Evolutionary conservation across 1,139 yeast genomes (phyloP).

Genomic region (Yamadazyma triangularis): DNA sequence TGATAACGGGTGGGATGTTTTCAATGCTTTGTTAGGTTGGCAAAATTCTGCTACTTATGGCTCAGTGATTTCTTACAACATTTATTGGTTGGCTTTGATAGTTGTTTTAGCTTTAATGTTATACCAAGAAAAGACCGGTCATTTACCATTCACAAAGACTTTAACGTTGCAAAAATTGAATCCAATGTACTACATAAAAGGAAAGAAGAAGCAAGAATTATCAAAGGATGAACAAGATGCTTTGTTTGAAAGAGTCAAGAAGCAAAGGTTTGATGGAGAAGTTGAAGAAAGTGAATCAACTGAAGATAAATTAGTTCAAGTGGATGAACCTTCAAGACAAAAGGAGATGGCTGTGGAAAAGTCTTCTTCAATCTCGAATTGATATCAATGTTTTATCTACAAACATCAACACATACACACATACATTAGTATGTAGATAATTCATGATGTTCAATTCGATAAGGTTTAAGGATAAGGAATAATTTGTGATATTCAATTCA

Average conservation of each 20-base stretch:
- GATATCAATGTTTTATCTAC: too few species aligned
- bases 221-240: conserved; percentile 48
- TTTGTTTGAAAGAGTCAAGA: conserved; percentile 44
- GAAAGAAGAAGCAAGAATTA: conserved; percentile 60
- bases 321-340: conserved; percentile 5
- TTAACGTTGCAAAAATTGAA: conserved; percentile 53
- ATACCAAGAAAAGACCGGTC: conserved; percentile 60
- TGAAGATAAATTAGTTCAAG: conserved; percentile 15
- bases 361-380: too few species aligned
- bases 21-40: conserved; percentile 48
- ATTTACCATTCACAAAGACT: conserved; percentile 39
- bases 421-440: conserved; percentile 6
- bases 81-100: conserved; percentile 73
- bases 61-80: conserved; percentile 75
- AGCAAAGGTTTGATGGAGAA: conserved; percentile 14
- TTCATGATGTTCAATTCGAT: not conserved
- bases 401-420: conserved; percentile 15
- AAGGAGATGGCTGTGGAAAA: conserved; percentile 2
- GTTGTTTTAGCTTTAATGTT: conserved; percentile 53
- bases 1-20: conserved; percentile 91
- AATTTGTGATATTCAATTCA: not conserved
- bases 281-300: conserved; percentile 15
- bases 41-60: conserved; percentile 71
- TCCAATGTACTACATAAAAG: conserved; percentile 70
- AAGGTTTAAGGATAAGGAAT: not conserved